Evolutionary conservation across 2,329 filamentous ascomycete genomes (phyloP).

Genomic region (Nannizziopsis barbatae): DNA sequence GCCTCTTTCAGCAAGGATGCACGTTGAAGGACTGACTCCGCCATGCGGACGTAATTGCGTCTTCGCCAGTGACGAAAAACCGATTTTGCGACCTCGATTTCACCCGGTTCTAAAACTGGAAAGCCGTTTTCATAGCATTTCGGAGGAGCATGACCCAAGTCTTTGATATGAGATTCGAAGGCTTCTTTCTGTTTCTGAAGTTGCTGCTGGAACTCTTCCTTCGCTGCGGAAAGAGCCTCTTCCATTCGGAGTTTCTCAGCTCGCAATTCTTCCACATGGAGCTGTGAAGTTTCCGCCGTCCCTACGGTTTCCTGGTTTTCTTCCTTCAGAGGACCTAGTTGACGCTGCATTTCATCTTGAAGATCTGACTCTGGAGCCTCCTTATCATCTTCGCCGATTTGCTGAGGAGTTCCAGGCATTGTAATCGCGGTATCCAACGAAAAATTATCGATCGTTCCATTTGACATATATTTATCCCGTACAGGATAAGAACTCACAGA

Average conservation of each 20-base stretch:
- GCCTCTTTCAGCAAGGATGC: conserved; percentile 85
- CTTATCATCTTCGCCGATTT: conserved; percentile 58
- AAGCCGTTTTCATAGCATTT: conserved; percentile 42
- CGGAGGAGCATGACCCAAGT: conserved; percentile 48
- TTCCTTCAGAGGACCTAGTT: conserved; percentile 73
- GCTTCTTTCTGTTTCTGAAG: conserved; percentile 71
- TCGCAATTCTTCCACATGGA: conserved; percentile 69
- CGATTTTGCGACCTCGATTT: conserved; percentile 57
- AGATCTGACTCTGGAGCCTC: conserved; percentile 47
- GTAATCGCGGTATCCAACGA: conserved; percentile 89
- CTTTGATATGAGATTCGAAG: conserved; percentile 74
- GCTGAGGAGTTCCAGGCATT: conserved; percentile 82
- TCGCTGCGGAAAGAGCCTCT: conserved; percentile 62
- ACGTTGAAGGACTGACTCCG: conserved; percentile 78
- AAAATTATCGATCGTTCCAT: conserved; percentile 88
- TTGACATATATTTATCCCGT: conserved; percentile 90
- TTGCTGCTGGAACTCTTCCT: conserved; percentile 80
- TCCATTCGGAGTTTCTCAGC: conserved; percentile 80
- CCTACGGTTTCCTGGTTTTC: conserved; percentile 70
- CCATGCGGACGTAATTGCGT: conserved; percentile 84
- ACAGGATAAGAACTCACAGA: conserved; percentile 78
- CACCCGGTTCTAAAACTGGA: conserved; percentile 53
- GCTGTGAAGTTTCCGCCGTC: conserved; percentile 60
- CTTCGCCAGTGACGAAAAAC: conserved; percentile 66
- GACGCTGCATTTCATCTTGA: conserved; percentile 70